Evolutionary conservation across 805 yeast species (phyloP).

Genomic region (Wickerhamiella kazuoi): DNA sequence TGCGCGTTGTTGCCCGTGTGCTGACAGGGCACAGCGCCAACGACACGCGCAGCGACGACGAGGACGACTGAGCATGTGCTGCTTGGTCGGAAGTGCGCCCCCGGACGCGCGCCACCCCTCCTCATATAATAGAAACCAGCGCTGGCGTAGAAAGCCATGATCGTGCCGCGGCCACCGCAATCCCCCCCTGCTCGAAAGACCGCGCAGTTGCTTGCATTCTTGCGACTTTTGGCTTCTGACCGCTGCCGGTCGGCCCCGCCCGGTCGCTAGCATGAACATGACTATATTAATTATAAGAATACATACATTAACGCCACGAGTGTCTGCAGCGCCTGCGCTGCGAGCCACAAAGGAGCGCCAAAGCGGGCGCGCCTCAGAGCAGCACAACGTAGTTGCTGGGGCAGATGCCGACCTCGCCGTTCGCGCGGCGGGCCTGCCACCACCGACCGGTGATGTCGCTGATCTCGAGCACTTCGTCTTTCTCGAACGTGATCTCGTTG

Average conservation of each 20-base stretch:
- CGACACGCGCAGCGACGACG: slow-evolving; percentile 59
- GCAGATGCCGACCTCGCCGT: slow-evolving; percentile 89
- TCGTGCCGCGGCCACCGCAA: no score
- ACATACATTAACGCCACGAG: background rate
- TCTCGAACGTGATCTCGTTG: slow-evolving; percentile 75
- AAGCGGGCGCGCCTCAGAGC: no score
- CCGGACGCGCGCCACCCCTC: no score
- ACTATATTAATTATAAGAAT: background rate
- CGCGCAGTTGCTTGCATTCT: no score
- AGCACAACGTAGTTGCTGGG: slow-evolving; percentile 87
- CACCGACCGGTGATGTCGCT: slow-evolving; percentile 90
- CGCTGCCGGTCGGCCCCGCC: background rate
- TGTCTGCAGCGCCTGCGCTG: background rate
- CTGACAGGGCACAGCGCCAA: slow-evolving; percentile 61
- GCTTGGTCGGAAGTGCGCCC: background rate
- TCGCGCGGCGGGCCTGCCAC: slow-evolving; percentile 91
- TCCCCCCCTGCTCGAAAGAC: no score
- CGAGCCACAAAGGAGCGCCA: no score
- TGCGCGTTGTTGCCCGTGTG: slow-evolving; percentile 52
- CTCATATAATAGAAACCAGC: no score
- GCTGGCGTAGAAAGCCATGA: no score
- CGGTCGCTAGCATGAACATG: background rate
- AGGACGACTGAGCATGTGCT: background rate
- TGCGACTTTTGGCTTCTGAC: no score
- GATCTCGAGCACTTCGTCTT: slow-evolving; percentile 82